Evolutionary conservation across 2,329 filamentous ascomycete species (phyloP).

Genomic region (Microsporum canis): DNA sequence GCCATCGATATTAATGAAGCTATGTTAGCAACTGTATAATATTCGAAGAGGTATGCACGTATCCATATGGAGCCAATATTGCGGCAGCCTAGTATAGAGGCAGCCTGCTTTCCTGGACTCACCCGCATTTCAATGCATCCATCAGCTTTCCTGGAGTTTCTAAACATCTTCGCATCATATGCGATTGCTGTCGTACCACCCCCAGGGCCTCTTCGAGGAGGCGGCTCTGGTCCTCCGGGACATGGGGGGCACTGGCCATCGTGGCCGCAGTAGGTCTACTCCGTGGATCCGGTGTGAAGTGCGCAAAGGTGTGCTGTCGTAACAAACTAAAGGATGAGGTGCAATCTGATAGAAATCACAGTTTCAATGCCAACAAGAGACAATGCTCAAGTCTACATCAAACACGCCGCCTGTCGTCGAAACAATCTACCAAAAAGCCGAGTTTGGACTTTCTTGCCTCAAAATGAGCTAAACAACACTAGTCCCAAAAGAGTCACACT

Average conservation of each 20-base stretch:
- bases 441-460: not conserved
- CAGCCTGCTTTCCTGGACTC: slow-evolving; percentile 31
- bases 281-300: not conserved
- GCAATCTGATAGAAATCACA: not conserved
- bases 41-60: not conserved
- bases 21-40: not conserved
- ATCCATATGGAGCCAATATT: not conserved
- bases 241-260: slow-evolving; percentile 34
- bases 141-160: slow-evolving; percentile 97
- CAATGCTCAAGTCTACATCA: not conserved
- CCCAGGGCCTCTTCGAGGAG: slow-evolving; percentile 94
- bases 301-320: not conserved
- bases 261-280: not conserved
- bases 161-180: slow-evolving; percentile 93
- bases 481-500: not conserved
- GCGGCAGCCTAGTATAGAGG: not conserved
- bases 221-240: slow-evolving; percentile 71
- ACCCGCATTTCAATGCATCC: slow-evolving; percentile 99
- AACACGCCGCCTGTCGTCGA: not conserved
- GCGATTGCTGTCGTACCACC: slow-evolving; percentile 93
- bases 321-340: too few relatives aligned
- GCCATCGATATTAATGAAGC: slow-evolving; percentile 9
- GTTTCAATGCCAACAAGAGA: not conserved
- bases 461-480: slow-evolving; percentile 1
- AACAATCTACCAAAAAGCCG: not conserved